Evolutionary conservation across 768 basidiomycete species (phyloP), one percentile per base, ranked within the genome.

Genomic region (Pleurotus djamor): DNA sequence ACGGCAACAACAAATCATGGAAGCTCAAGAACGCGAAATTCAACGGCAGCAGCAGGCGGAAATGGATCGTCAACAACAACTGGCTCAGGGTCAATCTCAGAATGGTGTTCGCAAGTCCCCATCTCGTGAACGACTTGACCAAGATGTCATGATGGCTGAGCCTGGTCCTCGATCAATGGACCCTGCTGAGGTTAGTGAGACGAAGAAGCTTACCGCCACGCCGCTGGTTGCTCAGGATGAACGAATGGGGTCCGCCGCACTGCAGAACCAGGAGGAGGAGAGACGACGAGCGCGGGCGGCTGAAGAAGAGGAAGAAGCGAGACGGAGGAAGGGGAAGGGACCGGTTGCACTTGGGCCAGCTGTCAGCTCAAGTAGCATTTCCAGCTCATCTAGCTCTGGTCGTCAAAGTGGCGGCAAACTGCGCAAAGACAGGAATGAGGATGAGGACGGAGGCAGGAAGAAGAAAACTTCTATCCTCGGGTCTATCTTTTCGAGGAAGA

Each of bases 401-500:
- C 54, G 54, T 32, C 52, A 55, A 55, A 13, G 52, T 41, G 68
- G 68, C 16, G 72, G 70, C 3, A 83, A 83, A 59, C 60, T 83
- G 48, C 75, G 76, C 62, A 84, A 83, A 65, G 79, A 80, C 17
- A 74, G 69, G 49, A 65, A 64, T 59, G 68, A 73, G 0, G 71
- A 74, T 4, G 77, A 75, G 10, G 73, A 75, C 7, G 68, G 69
- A 7, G 70, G 67, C 1, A 75, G 75, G 74, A 87, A 89, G 73
- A 88, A 87, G 74, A 87, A 83, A 57, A 74, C 84, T 3, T 86
- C 89, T 3, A 81, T 98, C 59, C 88, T 97, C 63, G 80, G 86
- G 12, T 80, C 87, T 0, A 66, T 98, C 51, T 96, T 96, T 69
- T 80, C 81, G 14, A 76, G 89, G 65, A 87, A 85, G 72, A 94